Conservation (phyloP, 495 filamentous ascomycete genomes). For the Stereocaulon alpinum region DNA sequence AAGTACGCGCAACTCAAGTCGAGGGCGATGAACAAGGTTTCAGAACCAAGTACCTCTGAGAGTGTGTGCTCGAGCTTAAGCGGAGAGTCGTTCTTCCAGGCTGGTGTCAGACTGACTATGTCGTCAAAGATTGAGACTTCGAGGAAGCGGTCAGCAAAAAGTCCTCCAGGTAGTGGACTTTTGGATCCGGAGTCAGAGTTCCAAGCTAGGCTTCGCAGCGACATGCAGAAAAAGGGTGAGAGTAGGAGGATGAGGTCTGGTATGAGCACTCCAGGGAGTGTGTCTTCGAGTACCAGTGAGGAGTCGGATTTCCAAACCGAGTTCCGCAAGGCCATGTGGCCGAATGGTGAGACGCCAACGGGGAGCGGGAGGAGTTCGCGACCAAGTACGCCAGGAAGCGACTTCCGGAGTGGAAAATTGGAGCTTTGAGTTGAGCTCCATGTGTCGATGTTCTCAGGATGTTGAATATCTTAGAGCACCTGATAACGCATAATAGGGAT, state of each 20-base stretch:
- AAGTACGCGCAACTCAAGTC: too few species aligned
- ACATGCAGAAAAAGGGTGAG: background rate
- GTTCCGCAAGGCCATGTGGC: background rate
- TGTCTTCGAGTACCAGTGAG: background rate
- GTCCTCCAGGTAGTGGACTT: background rate
- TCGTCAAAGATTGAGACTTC: background rate
- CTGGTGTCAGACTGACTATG: background rate
- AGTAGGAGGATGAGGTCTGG: background rate
- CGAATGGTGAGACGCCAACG: background rate
- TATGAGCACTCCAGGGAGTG: background rate
- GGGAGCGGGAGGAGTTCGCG: background rate
- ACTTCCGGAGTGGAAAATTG: background rate
- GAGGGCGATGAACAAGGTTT: too few species aligned
- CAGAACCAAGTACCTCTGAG: background rate
- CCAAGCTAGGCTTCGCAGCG: background rate
- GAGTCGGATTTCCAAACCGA: background rate
- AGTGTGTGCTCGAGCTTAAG: background rate
- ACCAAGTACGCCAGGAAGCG: background rate
- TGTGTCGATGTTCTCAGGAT: background rate
- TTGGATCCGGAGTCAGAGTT: background rate
- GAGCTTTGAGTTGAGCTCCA: background rate
- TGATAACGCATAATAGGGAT: too few species aligned
- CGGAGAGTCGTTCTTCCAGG: background rate
- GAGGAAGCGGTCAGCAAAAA: background rate
- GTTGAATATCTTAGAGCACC: background rate